Conservation (phyloP, 2,329 filamentous ascomycete species). For the Paecilomyces dactylethromorphus region DNA sequence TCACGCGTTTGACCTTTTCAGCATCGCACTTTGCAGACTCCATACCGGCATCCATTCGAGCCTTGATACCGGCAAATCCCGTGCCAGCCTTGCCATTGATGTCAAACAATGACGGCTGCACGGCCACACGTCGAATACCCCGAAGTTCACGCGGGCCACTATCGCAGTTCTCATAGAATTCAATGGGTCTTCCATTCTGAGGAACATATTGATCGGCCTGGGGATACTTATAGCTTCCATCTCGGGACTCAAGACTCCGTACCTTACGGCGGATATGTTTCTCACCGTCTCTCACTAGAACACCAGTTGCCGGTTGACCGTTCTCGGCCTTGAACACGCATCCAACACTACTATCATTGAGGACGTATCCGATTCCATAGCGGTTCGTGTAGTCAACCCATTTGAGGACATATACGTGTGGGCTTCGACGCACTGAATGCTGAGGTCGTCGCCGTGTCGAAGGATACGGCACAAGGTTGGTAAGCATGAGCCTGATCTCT, state of each 20-base stretch:
- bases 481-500: conserved; percentile 32
- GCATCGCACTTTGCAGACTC: conserved; percentile 33
- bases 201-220: conserved; percentile 41
- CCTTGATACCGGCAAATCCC: conserved; percentile 20
- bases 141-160: conserved; percentile 23
- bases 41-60: conserved; percentile 23
- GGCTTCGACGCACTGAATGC: conserved; percentile 19
- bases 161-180: conserved; percentile 43
- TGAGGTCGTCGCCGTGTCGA: conserved; percentile 21
- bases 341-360: conserved; percentile 45
- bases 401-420: conserved; percentile 44
- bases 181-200: conserved; percentile 33
- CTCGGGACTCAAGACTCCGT: conserved; percentile 27
- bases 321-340: conserved; percentile 44
- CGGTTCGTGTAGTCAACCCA: conserved; percentile 49
- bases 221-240: conserved; percentile 25
- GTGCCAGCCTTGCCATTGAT: conserved; percentile 19
- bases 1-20: conserved; percentile 43
- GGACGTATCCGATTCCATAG: conserved; percentile 46
- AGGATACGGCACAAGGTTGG: conserved; percentile 26
- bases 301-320: conserved; percentile 36
- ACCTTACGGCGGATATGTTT: conserved; percentile 40
- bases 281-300: conserved; percentile 41
- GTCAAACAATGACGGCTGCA: conserved; percentile 36
- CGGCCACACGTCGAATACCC: conserved; percentile 34